Conservation (phyloP, 1,139 yeast species). For the Saccharomyces hybrid region DNA sequence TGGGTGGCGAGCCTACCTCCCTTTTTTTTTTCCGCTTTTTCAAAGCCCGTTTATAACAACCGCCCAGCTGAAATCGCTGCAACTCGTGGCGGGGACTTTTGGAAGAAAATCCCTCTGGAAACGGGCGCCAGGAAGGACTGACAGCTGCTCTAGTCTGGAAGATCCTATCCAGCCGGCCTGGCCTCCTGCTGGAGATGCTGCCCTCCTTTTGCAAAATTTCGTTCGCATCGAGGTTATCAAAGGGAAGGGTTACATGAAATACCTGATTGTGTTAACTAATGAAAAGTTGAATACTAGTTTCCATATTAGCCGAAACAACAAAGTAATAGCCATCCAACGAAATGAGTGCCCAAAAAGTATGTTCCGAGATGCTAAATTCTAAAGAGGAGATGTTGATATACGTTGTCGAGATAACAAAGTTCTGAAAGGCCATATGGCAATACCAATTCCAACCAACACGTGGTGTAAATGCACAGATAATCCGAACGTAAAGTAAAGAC, state of each 20-base stretch:
- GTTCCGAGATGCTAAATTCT: conserved; percentile 8
- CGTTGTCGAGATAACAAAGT: neutral
- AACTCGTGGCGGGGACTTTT: no score
- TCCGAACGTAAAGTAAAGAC: no score
- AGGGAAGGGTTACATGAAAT: neutral
- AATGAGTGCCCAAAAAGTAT: conserved; percentile 33
- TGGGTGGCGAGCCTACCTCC: no score
- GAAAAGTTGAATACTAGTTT: conserved; percentile 3
- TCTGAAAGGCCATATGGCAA: conserved; percentile 2
- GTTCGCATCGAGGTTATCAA: neutral
- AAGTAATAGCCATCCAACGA: conserved; percentile 20
- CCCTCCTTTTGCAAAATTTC: neutral
- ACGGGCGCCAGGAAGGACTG: no score
- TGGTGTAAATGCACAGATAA: no score
- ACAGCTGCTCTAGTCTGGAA: neutral
- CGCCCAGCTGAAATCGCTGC: no score
- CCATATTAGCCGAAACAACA: conserved; percentile 6
- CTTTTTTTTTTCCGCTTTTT: no score
- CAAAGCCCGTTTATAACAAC: no score
- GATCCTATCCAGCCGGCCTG: neutral
- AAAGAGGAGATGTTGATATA: neutral
- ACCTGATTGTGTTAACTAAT: neutral
- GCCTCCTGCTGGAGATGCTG: neutral
- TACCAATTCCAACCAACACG: neutral
- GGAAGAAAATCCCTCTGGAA: no score